Base-by-base conservation (phyloP, 441 rosid genomes). In the Iberis amara region DNA sequence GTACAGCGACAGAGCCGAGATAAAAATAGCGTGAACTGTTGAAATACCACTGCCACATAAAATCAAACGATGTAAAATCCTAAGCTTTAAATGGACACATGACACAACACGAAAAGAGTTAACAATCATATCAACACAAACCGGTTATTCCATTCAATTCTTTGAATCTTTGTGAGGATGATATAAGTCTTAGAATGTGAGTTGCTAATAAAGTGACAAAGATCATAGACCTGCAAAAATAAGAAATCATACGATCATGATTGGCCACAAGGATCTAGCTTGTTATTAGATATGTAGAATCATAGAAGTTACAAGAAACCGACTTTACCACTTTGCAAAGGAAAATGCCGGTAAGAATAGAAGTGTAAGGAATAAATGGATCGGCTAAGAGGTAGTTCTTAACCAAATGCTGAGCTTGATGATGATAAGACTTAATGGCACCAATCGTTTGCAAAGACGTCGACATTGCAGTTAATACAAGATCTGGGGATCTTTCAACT, bases 61-160 rank as follows among this genome's bases (percentile, higher is more conserved):
- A 2, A 48, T 0, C 0, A 42, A 41, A 36, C 36, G 11, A 23
- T 26, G 15, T 44, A 35, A 54, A 54, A 5, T 11, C 10, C 47
- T n/a, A 15, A 32, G 14, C 7, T 11, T 24, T n/a, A 36, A 4
- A 35, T 15, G n/a, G n/a, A 36, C 14, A 63, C 15, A 65, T 9
- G 52, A 32, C 2, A 32, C 51, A 44, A 61, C 42, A 47, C 9
- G 3, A 12, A 57, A 31, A 59, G 61, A 49, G 24, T 39, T 38
- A 33, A 59, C 11, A 57, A 24, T 30, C 33, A 27, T 42, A 52
- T 38, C 37, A 52, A 62, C 47, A 59, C 73, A 60, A 59, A 83
- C 91, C 91, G 77, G 64, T 83, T 81, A 52, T 73, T 83, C 91
- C 91, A 83, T 76, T 83, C 91, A 8, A 73, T 62, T 28, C 80